Base-by-base conservation (phyloP, 2,329 filamentous ascomycete species). In the Alternaria gansuensis region DNA sequence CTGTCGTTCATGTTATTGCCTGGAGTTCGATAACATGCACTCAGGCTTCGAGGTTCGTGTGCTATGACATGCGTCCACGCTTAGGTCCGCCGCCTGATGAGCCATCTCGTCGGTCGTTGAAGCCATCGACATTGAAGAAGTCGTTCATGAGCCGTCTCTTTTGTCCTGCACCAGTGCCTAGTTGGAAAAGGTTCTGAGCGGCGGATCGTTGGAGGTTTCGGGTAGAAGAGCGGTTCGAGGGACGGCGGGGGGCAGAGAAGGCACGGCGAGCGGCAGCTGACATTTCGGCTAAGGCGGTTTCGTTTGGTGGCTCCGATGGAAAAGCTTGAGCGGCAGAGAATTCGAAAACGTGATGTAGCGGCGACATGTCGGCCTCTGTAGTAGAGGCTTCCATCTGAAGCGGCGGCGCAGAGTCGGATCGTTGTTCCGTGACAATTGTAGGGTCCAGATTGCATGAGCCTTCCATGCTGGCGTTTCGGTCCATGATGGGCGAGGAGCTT, bases 101-200 rank as follows among this genome's bases (percentile, higher is more conserved):
- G 13, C 66, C 70, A 55, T 91, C 89, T 71, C 89, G 89, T 41
- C 85, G 67, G 49, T 78, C 85, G 59, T 85, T 82, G 50, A 90
- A 75, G 63, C 86, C 87, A 52, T 87, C 86, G 7, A 90, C 80
- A 70, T 92, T 90, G 72, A 93, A 93, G 53, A 92, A 88, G 70
- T 93, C 90, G 24, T 87, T 86, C 69, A 91, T 85, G 66, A 91
- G 84, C 68, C 90, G 86, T 40, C 90, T 84, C 76, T 94, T 94
- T 66, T 87, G 84, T 2, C 90, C 90, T 8, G 89, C 86, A 6
- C 86, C 87, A 58, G 84, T 84, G 4, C 87, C 87, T 8, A 91
- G 78, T 39, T 77, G 78, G 43, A 80, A 73, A 36, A 78, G 75
- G 64, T 78, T 68, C 68, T 73, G 62, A 50, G 72, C 67, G 41